These are phyloP conservation scores for Globisporangium irregulare DNA, from an alignment of 352 stramenopile species.

Conservation along the genomic window DNA sequence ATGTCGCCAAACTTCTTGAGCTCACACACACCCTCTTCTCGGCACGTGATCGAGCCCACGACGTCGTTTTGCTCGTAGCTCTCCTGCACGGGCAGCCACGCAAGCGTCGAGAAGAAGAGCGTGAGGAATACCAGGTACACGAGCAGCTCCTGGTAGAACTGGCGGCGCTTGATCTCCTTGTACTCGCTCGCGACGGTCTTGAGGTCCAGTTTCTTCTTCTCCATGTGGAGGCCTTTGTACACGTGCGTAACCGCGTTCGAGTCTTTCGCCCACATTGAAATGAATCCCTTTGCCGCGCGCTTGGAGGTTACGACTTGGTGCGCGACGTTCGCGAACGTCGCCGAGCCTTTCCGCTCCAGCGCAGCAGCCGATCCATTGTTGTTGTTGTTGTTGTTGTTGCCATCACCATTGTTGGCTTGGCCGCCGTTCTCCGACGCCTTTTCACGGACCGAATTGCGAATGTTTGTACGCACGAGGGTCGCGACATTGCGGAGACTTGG, in stretches of 20 bases:
- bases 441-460: constrained; percentile 35
- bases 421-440: constrained; percentile 9
- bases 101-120: constrained; percentile 77
- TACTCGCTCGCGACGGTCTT: constrained; percentile 73
- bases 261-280: constrained; percentile 73
- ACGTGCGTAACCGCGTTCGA: constrained; percentile 44
- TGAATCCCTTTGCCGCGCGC: constrained; percentile 65
- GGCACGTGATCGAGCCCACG: constrained; percentile 69
- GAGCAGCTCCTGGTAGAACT: constrained; percentile 88
- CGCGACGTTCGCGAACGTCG: constrained; percentile 70
- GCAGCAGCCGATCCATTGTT: background rate
- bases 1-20: constrained; percentile 75
- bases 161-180: constrained; percentile 83
- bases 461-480: constrained; percentile 54
- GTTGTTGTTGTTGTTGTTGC: constrained; percentile 2
- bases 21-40: constrained; percentile 76
- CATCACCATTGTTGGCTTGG: background rate
- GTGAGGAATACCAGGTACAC: constrained; percentile 80
- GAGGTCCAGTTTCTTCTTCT: constrained; percentile 88
- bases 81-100: constrained; percentile 75
- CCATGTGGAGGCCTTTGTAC: constrained; percentile 85
- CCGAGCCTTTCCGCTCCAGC: constrained; percentile 22
- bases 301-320: constrained; percentile 70
- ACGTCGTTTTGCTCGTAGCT: constrained; percentile 87
- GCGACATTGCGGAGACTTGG: constrained; percentile 64